These are phyloP conservation scores for Eurotiales sp. DNA, from an alignment of 2,329 filamentous ascomycete species.

Conservation along the genomic window DNA sequence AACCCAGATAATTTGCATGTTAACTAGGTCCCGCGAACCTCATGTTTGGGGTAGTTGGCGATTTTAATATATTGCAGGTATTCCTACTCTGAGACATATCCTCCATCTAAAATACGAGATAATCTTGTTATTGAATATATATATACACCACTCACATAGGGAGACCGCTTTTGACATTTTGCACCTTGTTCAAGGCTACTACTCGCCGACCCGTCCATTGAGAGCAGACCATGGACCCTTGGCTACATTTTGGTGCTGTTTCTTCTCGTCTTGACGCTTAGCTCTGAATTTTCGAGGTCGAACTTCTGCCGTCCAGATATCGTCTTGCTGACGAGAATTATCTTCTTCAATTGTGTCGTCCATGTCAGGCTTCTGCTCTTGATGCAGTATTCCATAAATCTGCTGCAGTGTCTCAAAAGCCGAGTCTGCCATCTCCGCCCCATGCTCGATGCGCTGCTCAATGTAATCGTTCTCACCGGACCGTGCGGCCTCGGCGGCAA, in stretches of 20 bases:
- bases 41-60: too few relatives aligned
- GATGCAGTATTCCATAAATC: constrained; percentile 32
- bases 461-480: constrained; percentile 30
- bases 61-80: too few relatives aligned
- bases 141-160: too few relatives aligned
- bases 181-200: too few relatives aligned
- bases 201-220: constrained; percentile 30
- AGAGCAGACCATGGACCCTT: constrained; percentile 37
- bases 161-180: too few relatives aligned
- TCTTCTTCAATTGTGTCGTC: constrained; percentile 16
- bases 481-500: constrained; percentile 34
- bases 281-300: constrained; percentile 21
- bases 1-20: too few relatives aligned
- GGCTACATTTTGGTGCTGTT: constrained; percentile 22
- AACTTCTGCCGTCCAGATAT: constrained; percentile 32
- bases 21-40: too few relatives aligned
- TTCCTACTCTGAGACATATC: too few relatives aligned
- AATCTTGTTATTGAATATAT: too few relatives aligned
- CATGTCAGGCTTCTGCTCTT: constrained; percentile 27
- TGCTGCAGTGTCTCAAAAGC: constrained; percentile 28
- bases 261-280: constrained; percentile 14
- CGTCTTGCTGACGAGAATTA: constrained; percentile 19
- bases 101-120: too few relatives aligned
- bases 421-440: constrained; percentile 27
- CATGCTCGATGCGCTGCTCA: constrained; percentile 29